Conservation (phyloP, 768 basidiomycete genomes). For the Phaeotremella skinneri region DNA sequence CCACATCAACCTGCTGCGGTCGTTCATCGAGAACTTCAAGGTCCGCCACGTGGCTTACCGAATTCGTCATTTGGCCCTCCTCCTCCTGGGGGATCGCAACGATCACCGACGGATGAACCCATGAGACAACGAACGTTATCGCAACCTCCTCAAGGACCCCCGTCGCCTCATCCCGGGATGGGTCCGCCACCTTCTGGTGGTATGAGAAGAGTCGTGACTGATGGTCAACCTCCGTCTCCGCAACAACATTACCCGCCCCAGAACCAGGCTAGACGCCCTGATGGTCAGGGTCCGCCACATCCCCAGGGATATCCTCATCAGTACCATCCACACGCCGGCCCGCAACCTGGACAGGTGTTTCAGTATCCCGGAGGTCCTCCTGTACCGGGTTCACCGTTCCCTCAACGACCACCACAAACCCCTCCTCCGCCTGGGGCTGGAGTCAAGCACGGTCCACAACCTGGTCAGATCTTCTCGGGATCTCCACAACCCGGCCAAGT, state of each 20-base stretch:
- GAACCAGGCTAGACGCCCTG: constrained; percentile 4
- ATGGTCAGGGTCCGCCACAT: constrained; percentile 6
- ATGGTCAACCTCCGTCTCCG: constrained; percentile 25
- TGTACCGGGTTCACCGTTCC: constrained; percentile 17
- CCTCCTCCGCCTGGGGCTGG: no score
- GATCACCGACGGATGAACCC: constrained; percentile 10
- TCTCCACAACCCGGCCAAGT: constrained; percentile 26
- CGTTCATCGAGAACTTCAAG: constrained; percentile 17
- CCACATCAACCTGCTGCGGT: constrained; percentile 11
- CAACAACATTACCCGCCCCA: constrained; percentile 4
- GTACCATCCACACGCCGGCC: constrained; percentile 32
- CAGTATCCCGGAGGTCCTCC: constrained; percentile 36
- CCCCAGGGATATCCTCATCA: constrained; percentile 14
- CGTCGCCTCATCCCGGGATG: constrained; percentile 9
- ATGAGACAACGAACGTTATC: constrained; percentile 32
- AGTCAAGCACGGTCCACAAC: constrained; percentile 28
- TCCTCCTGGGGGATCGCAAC: constrained; percentile 22
- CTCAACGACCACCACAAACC: constrained; percentile 13
- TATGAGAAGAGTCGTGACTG: constrained; percentile 40
- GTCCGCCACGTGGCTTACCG: constrained; percentile 30
- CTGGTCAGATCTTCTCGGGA: constrained; percentile 31
- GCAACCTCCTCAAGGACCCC: constrained; percentile 19
- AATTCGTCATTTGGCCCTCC: constrained; percentile 44
- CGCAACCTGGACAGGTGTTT: constrained; percentile 50
- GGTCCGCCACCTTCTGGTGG: constrained; percentile 8